A percentile compares a stretch with the other conserved stretches of the same genome.
phyloP scores from a whole-genome alignment of 176 grass and related monocot species.

The Triticum timopheevii region DNA sequence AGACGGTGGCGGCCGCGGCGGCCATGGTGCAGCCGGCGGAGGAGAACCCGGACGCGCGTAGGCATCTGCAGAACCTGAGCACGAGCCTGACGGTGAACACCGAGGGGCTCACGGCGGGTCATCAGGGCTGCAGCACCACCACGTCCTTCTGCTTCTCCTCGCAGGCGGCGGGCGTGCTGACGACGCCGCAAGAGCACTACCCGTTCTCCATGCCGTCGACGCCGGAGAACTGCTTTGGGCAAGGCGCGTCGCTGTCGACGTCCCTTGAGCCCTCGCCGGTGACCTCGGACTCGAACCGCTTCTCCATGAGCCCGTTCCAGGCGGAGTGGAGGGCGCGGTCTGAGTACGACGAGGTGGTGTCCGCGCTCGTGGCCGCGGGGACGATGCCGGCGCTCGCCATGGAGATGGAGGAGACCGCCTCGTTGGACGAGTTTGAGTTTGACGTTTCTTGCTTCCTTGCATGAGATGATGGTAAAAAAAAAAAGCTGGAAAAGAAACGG shows the following conservation, averaged over 20 bases:
- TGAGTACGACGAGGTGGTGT: conserved; percentile 40
- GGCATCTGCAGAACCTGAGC: conserved; percentile 30
- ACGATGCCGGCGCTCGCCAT: conserved; percentile 17
- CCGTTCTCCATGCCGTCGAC: conserved; percentile 31
- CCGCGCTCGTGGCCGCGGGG: conserved; percentile 21
- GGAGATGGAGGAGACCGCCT: conserved; percentile 36
- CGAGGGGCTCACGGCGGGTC: conserved; percentile 12
- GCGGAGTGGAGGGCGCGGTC: not conserved
- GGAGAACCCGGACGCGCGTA: not conserved
- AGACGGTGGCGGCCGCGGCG: not conserved
- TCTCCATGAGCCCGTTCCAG: conserved; percentile 7
- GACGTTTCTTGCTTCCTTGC: conserved; percentile 36
- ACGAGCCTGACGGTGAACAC: conserved; percentile 45
- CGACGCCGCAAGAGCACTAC: not conserved
- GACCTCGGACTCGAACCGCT: conserved; percentile 50
- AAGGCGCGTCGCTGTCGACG: conserved; percentile 12
- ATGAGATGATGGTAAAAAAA: not conserved
- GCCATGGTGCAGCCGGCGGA: not conserved
- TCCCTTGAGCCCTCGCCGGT: conserved; percentile 40
- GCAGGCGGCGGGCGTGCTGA: conserved; percentile 4
- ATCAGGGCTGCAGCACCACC: not conserved
- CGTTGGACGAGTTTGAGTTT: conserved; percentile 20
- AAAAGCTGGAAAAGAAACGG: not conserved
- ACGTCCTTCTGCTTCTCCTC: conserved; percentile 38
- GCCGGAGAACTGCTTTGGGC: conserved; percentile 16